phyloP scores from a whole-genome alignment of 805 yeast species.

The Sporopachydermia lactativora region DNA sequence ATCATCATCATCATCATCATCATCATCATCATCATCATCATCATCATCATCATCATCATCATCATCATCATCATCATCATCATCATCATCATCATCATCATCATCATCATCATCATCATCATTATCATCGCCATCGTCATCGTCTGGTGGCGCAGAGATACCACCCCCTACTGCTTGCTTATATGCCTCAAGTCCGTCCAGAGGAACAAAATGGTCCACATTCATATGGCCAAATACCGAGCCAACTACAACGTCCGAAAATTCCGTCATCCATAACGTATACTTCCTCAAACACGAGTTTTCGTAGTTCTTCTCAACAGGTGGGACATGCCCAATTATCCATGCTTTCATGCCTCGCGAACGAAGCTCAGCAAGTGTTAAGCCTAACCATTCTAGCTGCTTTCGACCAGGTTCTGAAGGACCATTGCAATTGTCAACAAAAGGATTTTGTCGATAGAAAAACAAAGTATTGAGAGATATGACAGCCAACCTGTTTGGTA shows the following conservation, averaged over 20 bases:
- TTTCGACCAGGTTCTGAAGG: conserved; percentile 54
- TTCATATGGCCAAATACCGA: conserved; percentile 81
- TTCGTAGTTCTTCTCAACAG: conserved; percentile 62
- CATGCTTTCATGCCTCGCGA: conserved; percentile 64
- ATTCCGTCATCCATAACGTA: conserved; percentile 65
- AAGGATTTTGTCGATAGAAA: conserved; percentile 58
- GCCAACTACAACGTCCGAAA: conserved; percentile 69
- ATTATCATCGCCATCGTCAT: conserved; percentile 11
- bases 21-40: conserved; percentile 16
- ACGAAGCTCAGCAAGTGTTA: conserved; percentile 55
- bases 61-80: not conserved
- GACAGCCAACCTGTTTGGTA: conserved; percentile 61
- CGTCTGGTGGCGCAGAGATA: conserved; percentile 7
- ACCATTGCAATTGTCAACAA: conserved; percentile 66
- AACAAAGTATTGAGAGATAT: conserved; percentile 63
- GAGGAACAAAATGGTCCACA: conserved; percentile 66
- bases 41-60: not conserved
- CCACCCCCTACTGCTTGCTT: conserved; percentile 19
- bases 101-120: conserved; percentile 13
- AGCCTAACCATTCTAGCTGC: conserved; percentile 60
- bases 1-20: conserved; percentile 6
- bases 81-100: not conserved
- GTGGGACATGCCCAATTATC: conserved; percentile 80
- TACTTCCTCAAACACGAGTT: conserved; percentile 57
- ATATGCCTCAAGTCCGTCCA: conserved; percentile 57